phyloP scores from a whole-genome alignment of 2,329 filamentous ascomycete species.

The Sclerotinia minor region DNA sequence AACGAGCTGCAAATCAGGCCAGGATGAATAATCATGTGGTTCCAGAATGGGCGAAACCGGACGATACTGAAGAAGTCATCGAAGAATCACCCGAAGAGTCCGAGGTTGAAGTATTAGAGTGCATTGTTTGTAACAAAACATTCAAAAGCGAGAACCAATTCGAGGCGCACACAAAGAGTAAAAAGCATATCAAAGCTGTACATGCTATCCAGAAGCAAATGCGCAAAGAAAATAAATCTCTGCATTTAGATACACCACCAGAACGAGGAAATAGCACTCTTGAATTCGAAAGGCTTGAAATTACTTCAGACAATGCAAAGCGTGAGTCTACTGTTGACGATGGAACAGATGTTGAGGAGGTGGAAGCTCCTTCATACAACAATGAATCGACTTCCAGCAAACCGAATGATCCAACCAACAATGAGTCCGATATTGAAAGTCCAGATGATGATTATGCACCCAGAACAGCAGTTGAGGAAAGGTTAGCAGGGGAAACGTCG shows the following conservation, averaged over 20 bases:
- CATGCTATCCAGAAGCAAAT: slow-evolving; percentile 79
- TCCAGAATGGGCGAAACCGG: slow-evolving; percentile 75
- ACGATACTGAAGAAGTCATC: slow-evolving; percentile 51
- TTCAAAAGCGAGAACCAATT: slow-evolving; percentile 94
- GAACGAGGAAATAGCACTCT: slow-evolving; percentile 17
- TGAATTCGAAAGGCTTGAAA: slow-evolving; percentile 32
- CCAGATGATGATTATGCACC: slow-evolving; percentile 41
- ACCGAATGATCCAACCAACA: background rate
- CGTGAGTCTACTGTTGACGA: background rate
- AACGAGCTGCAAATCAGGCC: slow-evolving; percentile 77
- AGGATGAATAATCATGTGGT: slow-evolving; percentile 64
- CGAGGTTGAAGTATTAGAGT: slow-evolving; percentile 64
- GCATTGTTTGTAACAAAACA: slow-evolving; percentile 72
- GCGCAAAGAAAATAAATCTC: slow-evolving; percentile 70
- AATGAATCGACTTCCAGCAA: background rate
- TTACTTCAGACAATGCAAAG: slow-evolving; percentile 9
- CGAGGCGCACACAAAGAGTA: slow-evolving; percentile 90
- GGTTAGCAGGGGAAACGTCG: background rate
- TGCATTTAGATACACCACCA: slow-evolving; percentile 49
- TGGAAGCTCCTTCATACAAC: background rate
- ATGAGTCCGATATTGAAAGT: slow-evolving; percentile 27
- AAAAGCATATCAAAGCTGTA: slow-evolving; percentile 88
- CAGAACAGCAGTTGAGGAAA: slow-evolving; percentile 36
- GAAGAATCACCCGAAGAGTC: slow-evolving; percentile 58
- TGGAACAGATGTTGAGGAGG: background rate